A percentile compares a stretch with the other conserved stretches of the same genome.
Conservation (phyloP, 1,284 basidiomycete genomes). For the Cystobasidiaceae sp. region DNA sequence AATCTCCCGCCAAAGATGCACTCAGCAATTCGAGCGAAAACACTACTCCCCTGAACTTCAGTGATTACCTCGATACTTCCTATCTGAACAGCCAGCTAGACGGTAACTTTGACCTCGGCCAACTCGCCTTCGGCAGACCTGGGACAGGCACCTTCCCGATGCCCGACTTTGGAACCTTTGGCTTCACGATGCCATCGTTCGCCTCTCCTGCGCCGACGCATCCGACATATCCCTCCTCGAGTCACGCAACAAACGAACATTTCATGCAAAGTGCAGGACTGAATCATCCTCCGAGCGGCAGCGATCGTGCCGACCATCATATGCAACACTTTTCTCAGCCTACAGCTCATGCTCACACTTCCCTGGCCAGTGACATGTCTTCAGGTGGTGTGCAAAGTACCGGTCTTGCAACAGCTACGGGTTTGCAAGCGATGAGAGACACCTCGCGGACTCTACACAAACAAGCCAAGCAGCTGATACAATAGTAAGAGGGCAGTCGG, state of each 20-base stretch:
- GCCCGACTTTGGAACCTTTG: slow-evolving; percentile 1
- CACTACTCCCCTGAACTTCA: too few relatives aligned
- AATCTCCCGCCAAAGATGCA: too few relatives aligned
- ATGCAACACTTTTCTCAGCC: too few relatives aligned
- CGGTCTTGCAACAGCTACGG: background rate
- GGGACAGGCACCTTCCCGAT: slow-evolving; percentile 1
- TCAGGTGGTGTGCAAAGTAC: background rate
- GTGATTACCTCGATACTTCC: background rate
- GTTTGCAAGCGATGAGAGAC: background rate
- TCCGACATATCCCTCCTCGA: background rate
- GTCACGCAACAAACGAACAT: background rate
- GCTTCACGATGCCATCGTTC: background rate
- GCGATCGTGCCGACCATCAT: too few relatives aligned
- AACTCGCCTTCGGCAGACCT: background rate
- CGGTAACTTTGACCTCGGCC: background rate
- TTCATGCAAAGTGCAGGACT: too few relatives aligned
- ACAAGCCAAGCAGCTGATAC: slow-evolving; percentile 7
- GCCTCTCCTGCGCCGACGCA: background rate
- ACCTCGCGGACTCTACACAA: background rate
- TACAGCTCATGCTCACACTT: too few relatives aligned
- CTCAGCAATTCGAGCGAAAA: too few relatives aligned
- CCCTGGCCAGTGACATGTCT: background rate
- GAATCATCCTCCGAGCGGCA: too few relatives aligned
- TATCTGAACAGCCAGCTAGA: background rate
- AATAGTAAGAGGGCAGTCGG: background rate